Conservation (phyloP, 2,329 filamentous ascomycete species). For the Xylariaceae sp. region DNA sequence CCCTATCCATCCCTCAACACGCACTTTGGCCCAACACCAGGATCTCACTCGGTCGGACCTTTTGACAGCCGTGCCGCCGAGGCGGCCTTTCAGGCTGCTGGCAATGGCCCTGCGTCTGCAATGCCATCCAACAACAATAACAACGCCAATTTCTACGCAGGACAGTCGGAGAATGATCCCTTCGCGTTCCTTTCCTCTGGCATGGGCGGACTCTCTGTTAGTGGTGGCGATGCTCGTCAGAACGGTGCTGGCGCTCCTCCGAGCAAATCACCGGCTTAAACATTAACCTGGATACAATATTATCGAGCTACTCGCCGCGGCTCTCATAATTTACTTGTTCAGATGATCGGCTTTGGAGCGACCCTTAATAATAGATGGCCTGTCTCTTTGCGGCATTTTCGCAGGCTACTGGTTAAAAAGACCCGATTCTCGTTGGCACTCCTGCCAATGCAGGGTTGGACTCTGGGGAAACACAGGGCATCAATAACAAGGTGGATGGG, state of each 20-base stretch:
- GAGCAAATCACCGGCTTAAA: constrained; percentile 56
- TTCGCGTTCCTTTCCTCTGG: constrained; percentile 74
- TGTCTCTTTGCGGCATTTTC: constrained; percentile 20
- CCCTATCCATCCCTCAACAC: constrained; percentile 79
- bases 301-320: constrained; percentile 8
- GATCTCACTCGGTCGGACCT: constrained; percentile 74
- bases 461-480: constrained; percentile 8
- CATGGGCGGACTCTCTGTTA: constrained; percentile 67
- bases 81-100: constrained; percentile 85
- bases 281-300: constrained; percentile 12
- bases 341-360: constrained; percentile 35
- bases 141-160: constrained; percentile 63
- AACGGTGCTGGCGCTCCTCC: constrained; percentile 53
- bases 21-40: constrained; percentile 69
- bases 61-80: constrained; percentile 94
- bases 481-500: constrained; percentile 18
- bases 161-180: constrained; percentile 62
- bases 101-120: constrained; percentile 72
- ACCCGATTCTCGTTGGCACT: constrained; percentile 25
- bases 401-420: constrained; percentile 34
- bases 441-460: constrained; percentile 3
- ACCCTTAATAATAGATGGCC: constrained; percentile 24
- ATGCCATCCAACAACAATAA: constrained; percentile 49
- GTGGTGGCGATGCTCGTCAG: constrained; percentile 57
- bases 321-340: constrained; percentile 34